These are phyloP conservation scores for Diddensiella transvaalensis DNA, from an alignment of 805 yeast genomes.

Conservation along the genomic window DNA sequence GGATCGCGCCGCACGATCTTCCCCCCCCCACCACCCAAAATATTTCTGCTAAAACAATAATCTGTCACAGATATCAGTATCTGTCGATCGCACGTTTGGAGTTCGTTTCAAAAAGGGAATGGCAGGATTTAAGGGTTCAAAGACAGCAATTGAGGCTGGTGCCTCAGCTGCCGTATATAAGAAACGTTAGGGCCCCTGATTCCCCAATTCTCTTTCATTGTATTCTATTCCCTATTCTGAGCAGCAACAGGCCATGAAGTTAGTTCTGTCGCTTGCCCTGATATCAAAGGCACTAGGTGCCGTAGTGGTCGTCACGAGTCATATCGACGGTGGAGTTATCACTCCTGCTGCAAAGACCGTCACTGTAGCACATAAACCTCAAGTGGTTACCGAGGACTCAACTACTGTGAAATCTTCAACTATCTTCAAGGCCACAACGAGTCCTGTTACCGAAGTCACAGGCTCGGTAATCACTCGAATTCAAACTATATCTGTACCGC, in stretches of 20 bases:
- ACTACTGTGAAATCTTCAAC: constrained; percentile 30
- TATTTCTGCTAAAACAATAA: background rate
- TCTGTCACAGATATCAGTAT: background rate
- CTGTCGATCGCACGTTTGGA: background rate
- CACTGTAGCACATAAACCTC: constrained; percentile 15
- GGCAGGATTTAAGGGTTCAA: too few species aligned
- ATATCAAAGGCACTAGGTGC: constrained; percentile 1
- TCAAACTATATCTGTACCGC: constrained; percentile 30
- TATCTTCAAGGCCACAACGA: constrained; percentile 30
- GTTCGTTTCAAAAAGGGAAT: background rate
- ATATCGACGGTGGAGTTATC: constrained; percentile 15
- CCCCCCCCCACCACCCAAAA: background rate
- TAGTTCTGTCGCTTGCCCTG: background rate
- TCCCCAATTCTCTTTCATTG: background rate
- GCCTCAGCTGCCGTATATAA: too few species aligned
- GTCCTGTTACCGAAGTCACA: constrained; percentile 32
- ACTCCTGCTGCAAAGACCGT: constrained; percentile 19
- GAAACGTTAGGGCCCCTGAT: too few species aligned
- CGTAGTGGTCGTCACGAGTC: constrained; percentile 6
- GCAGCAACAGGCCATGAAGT: too few species aligned
- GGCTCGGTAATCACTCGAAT: constrained; percentile 32
- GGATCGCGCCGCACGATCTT: background rate
- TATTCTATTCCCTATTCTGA: background rate
- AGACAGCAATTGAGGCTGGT: too few species aligned
- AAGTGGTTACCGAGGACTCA: constrained; percentile 17